Evolutionary conservation across 1,284 basidiomycete species (phyloP), one percentile per base, ranked within the genome.

Genomic region (Ceraceosorus guamensis): DNA sequence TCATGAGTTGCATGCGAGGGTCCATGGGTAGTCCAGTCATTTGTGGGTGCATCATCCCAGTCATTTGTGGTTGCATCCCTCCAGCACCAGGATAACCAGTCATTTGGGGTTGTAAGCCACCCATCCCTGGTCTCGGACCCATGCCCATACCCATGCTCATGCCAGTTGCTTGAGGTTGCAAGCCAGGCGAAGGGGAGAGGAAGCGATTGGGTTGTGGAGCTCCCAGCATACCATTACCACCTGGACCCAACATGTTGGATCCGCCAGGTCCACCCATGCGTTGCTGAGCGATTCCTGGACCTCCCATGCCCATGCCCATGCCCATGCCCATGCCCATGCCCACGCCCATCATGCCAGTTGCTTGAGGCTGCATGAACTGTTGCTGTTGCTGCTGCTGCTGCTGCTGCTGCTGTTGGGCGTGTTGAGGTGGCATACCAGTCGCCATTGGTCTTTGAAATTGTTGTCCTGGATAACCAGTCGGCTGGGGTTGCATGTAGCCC

Each of bases 21-120:
- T 76, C 73, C 52, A 73, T 64, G 49, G 67, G 67, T 61, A 70
- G 67, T n/a, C 73, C 73, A 1, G 73, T 76, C 67, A 70, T 72
- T 55, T 74, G 72, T 5, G 73, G 66, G 1, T 24, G 24, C 65
- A 72, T 69, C 55, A 73, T 61, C 45, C 71, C 70, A 18, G 70
- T 71, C 41, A 59, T 59, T 60, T 73, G 70, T 53, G 65, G 63
- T 53, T 59, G 59, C 31, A 75, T 62, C 47, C 57, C 11, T n/a
- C 10, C 49, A 62, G 41, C 52, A 48, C 63, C 65, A 60, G 62
- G 56, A 50, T 52, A 68, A 6, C 67, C 67, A 35, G 67, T 70
- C 44, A 57, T 55, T 44, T 70, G 67, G 24, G 66, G 59, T 35
- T 59, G 58, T 31, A 71, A 58, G 24, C 68, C 68, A n/a, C 53